Base-by-base conservation (phyloP, 306 rosid species). In the Vigna hirtella region DNA sequence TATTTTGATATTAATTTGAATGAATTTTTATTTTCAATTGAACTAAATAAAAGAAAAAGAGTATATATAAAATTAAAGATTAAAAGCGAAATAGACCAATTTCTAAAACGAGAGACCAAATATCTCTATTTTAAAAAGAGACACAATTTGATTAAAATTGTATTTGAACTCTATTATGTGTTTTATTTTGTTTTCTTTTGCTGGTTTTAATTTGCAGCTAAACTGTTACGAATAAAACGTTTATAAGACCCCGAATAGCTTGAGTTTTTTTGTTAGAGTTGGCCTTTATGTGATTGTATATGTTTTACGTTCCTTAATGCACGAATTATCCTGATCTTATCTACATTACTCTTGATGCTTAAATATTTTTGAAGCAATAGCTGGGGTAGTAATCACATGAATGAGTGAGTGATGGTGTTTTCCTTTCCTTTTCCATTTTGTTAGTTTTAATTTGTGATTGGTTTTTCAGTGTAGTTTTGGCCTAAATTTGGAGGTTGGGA, bases 351-450 rank as follows among this genome's bases (percentile, higher is more conserved):
- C 30, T 36, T 42, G 18, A 5, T 16, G 36, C 72, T 55, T 70
- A 30, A 4, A 30, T 0, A 3, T 30, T 30, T 30, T 30, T 30
- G 34, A 30, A 30, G 34, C 34, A 30, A 4, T 30, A 30, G 34
- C 4, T 30, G 34, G 34, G 34, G 4, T 3, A 30, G 34, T 30
- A 30, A 30, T 30, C 34, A 40, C 55, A 61, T 76, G 68, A 32
- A 70, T 42, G n/a, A 7, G 9, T 28, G 28, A 59, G 5, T 32
- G 26, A 59, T 56, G 69, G 24, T 28, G 28, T 14, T 43, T 58
- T 72, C 49, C 10, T 77, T 26, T 78, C 16, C 50, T 53, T 34
- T 34, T 45, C 70, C 32, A 34, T 82, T 67, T 78, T 43, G 34
- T 53, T 69, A 13, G 63, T 18, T 47, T 49, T 17, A 40, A 47